Percentiles rank a stretch among this genome's conserved stretches.
phyloP scores from a whole-genome alignment of 2,329 filamentous ascomycete genomes.

The Aspergillus spinulosporus region DNA sequence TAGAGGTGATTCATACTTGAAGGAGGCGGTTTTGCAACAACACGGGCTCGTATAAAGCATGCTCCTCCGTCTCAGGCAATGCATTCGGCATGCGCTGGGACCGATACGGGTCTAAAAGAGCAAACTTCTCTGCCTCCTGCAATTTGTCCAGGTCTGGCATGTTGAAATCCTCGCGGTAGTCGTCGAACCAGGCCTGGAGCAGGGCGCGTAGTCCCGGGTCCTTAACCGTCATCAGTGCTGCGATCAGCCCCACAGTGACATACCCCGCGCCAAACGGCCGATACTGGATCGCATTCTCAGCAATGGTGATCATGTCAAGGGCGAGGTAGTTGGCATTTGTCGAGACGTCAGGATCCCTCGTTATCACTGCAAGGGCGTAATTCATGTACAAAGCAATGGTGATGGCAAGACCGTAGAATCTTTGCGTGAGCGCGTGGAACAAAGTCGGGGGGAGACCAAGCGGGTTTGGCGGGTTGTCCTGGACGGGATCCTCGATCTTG shows the following conservation, averaged over 20 bases:
- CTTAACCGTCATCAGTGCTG: slow-evolving; percentile 27
- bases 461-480: not conserved
- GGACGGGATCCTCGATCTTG: slow-evolving; percentile 12
- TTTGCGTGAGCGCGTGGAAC: slow-evolving; percentile 34
- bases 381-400: slow-evolving; percentile 35
- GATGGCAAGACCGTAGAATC: slow-evolving; percentile 36
- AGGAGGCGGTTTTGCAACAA: not conserved
- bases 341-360: slow-evolving; percentile 19
- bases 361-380: slow-evolving; percentile 34
- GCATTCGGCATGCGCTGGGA: not conserved
- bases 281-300: slow-evolving; percentile 27
- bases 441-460: slow-evolving; percentile 6
- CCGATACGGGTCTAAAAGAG: not conserved
- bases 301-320: slow-evolving; percentile 32
- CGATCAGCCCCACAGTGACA: slow-evolving; percentile 29
- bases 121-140: not conserved
- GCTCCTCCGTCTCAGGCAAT: not conserved
- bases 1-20: not conserved
- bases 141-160: not conserved
- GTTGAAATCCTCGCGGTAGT: slow-evolving; percentile 31
- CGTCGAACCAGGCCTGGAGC: slow-evolving; percentile 22
- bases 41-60: not conserved
- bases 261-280: slow-evolving; percentile 37
- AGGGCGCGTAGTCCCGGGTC: slow-evolving; percentile 21
- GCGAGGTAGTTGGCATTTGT: slow-evolving; percentile 26